Percentiles rank a stretch among this genome's conserved stretches.
Evolutionary conservation across 2,329 filamentous ascomycete species (phyloP).

Genomic region (Hypoxylon sp.): DNA sequence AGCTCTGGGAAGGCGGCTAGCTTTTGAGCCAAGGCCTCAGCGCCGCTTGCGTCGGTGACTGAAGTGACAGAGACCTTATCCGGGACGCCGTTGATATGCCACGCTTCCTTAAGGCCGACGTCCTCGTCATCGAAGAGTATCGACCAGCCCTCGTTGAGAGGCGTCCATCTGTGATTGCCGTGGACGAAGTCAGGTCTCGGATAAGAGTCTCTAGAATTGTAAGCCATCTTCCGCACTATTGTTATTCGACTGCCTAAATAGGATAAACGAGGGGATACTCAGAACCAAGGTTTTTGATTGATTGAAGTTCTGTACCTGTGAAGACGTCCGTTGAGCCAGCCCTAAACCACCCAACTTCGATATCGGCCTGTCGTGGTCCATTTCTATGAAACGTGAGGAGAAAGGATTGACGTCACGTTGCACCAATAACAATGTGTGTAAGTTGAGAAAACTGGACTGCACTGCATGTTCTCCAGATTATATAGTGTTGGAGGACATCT

Average conservation of each 20-base stretch:
- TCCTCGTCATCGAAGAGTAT: slow-evolving; percentile 76
- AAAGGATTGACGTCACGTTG: slow-evolving; percentile 50
- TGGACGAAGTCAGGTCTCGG: slow-evolving; percentile 75
- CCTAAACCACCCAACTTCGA: slow-evolving; percentile 27
- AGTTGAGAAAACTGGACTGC: slow-evolving; percentile 46
- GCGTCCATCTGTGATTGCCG: slow-evolving; percentile 66
- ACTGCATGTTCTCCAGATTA: slow-evolving; percentile 29
- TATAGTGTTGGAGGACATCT: slow-evolving; percentile 12
- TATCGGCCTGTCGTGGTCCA: slow-evolving; percentile 40
- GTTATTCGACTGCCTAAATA: slow-evolving; percentile 3
- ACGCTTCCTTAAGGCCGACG: slow-evolving; percentile 63
- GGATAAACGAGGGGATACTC: slow-evolving; percentile 7
- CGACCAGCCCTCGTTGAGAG: slow-evolving; percentile 72
- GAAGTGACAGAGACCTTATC: slow-evolving; percentile 52
- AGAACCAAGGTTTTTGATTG: neutral
- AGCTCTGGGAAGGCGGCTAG: slow-evolving; percentile 64
- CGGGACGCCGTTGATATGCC: slow-evolving; percentile 67
- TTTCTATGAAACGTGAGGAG: slow-evolving; percentile 47
- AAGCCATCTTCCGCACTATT: slow-evolving; percentile 44
- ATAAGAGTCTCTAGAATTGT: slow-evolving; percentile 57
- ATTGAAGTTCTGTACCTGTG: slow-evolving; percentile 8
- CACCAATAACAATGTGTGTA: slow-evolving; percentile 40
- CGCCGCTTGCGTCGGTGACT: slow-evolving; percentile 41
- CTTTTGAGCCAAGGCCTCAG: slow-evolving; percentile 58
- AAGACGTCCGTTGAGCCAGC: slow-evolving; percentile 23